These are phyloP conservation scores for Metschnikowia vanudenii DNA, from an alignment of 805 yeast species.

Conservation along the genomic window DNA sequence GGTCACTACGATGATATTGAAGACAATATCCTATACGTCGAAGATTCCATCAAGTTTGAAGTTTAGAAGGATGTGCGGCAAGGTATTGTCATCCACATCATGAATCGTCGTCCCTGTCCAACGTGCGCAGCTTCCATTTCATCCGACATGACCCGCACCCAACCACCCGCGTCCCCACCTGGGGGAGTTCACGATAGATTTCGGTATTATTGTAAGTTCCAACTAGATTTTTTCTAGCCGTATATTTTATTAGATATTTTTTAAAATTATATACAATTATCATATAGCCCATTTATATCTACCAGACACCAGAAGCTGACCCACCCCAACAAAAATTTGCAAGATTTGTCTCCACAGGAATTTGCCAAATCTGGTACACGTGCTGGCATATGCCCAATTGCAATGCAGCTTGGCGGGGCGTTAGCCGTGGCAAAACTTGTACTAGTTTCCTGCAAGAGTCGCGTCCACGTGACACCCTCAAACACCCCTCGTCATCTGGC, in stretches of 20 bases:
- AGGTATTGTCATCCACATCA: too few relatives aligned
- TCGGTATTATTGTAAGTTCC: too few relatives aligned
- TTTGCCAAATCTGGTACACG: neutral
- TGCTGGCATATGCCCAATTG: neutral
- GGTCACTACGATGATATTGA: constrained; percentile 28
- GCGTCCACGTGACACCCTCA: constrained; percentile 11
- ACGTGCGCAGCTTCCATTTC: too few relatives aligned
- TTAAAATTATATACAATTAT: too few relatives aligned
- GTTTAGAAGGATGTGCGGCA: constrained; percentile 1
- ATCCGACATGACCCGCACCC: too few relatives aligned
- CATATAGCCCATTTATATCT: too few relatives aligned
- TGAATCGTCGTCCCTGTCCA: too few relatives aligned
- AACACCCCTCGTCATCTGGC: constrained; percentile 7
- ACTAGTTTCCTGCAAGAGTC: constrained; percentile 1
- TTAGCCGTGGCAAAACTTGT: neutral
- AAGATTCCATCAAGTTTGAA: constrained; percentile 13
- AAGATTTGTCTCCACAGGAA: neutral
- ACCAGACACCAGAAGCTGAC: neutral
- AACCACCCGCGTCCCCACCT: too few relatives aligned
- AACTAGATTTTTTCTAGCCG: too few relatives aligned
- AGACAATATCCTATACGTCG: constrained; percentile 11
- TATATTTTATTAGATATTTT: too few relatives aligned
- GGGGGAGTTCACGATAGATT: too few relatives aligned
- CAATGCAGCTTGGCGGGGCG: neutral
- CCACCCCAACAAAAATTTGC: neutral